phyloP scores from a whole-genome alignment of 1,284 basidiomycete species.

The Bjerkandera adusta region DNA sequence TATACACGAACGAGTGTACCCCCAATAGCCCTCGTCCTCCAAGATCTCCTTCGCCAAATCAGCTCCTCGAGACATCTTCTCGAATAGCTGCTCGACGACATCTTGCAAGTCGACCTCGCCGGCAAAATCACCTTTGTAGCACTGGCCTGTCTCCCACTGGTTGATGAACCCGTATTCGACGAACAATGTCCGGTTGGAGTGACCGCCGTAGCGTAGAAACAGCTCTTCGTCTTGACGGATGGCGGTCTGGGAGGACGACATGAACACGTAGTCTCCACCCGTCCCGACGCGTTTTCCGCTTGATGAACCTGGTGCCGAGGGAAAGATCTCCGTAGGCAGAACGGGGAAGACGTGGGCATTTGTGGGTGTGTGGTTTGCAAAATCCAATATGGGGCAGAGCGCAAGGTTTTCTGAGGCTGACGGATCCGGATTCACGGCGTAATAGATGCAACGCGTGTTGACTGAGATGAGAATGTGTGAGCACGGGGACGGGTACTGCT shows the following conservation, averaged over 20 bases:
- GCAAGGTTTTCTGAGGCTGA: conserved; percentile 74
- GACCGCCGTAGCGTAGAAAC: conserved; percentile 72
- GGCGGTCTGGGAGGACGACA: conserved; percentile 43
- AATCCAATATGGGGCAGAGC: conserved; percentile 82
- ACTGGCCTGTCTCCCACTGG: conserved; percentile 25
- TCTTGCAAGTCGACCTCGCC: conserved; percentile 66
- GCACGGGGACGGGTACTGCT: conserved; percentile 13
- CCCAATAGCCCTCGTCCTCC: conserved; percentile 68
- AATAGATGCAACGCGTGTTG: conserved; percentile 84
- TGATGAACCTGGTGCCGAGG: conserved; percentile 29
- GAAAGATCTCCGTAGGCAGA: conserved; percentile 32
- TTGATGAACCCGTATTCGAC: conserved; percentile 85
- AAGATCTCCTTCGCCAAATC: conserved; percentile 39
- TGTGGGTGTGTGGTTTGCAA: conserved; percentile 63
- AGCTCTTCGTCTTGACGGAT: conserved; percentile 60
- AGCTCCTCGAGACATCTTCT: conserved; percentile 35
- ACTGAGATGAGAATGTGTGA: conserved; percentile 44
- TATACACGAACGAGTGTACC: conserved; percentile 41
- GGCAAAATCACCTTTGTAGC: conserved; percentile 29
- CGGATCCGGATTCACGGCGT: conserved; percentile 54
- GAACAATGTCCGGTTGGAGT: conserved; percentile 72
- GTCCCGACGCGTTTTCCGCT: conserved; percentile 31
- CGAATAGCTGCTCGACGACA: conserved; percentile 50
- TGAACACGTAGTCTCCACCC: conserved; percentile 50
- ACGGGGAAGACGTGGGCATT: conserved; percentile 44